Percentiles rank a stretch among this genome's conserved stretches.
Evolutionary conservation across 345 rosid genomes (phyloP).

Genomic region (Dovyalis caffra): DNA sequence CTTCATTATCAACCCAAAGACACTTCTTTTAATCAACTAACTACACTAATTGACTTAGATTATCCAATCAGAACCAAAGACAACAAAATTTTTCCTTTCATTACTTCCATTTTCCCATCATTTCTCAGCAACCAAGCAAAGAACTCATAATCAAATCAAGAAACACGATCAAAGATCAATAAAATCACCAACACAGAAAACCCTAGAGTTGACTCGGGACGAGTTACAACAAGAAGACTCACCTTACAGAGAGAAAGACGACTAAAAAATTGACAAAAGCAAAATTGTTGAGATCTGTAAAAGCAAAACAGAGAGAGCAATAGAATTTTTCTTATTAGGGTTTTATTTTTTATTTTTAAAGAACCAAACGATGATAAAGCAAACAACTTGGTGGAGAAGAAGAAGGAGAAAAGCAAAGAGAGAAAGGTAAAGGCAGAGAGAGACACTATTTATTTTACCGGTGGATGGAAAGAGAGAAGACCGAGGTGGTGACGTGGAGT

Average conservation of each 20-base stretch:
- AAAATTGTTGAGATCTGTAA: slow-evolving; percentile 31
- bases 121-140: background rate
- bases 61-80: background rate
- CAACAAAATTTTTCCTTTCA: background rate
- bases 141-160: background rate
- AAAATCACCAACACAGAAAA: slow-evolving; percentile 3
- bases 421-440: background rate
- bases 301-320: background rate
- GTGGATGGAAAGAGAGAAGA: background rate
- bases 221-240: slow-evolving; percentile 25
- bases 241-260: slow-evolving; percentile 25
- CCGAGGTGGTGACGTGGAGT: slow-evolving; percentile 34
- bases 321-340: background rate
- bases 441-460: slow-evolving; percentile 27
- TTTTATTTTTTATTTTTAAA: slow-evolving; percentile 2
- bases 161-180: background rate
- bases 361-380: slow-evolving; percentile 5
- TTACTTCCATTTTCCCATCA: background rate
- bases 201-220: slow-evolving; percentile 42
- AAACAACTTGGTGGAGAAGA: slow-evolving; percentile 23
- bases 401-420: slow-evolving; percentile 10
- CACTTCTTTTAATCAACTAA: background rate
- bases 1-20: background rate
- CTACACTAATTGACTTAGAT: background rate
- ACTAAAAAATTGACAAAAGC: background rate